A percentile compares a stretch with the other conserved stretches of the same genome.
Evolutionary conservation across 2,329 filamentous ascomycete species (phyloP).

Genomic region (Penicillium sp.): DNA sequence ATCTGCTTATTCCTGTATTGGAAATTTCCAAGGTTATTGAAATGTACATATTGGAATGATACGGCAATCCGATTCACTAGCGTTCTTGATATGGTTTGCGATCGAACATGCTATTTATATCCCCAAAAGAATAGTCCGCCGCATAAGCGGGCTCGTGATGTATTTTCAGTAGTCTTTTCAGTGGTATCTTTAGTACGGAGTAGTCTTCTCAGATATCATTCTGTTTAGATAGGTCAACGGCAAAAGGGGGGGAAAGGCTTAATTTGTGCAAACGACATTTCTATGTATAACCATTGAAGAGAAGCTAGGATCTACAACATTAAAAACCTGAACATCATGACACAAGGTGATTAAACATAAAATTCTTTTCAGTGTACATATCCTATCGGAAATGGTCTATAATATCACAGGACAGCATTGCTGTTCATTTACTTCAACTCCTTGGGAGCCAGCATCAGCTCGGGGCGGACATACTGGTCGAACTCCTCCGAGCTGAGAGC

Average conservation of each 20-base stretch:
- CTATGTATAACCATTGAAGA: too few relatives aligned
- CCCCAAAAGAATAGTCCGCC: not conserved
- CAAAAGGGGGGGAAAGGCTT: too few relatives aligned
- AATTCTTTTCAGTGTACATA: slow-evolving; percentile 22
- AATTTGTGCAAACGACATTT: too few relatives aligned
- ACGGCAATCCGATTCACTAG: not conserved
- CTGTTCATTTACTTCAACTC: slow-evolving; percentile 54
- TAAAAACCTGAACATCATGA: not conserved
- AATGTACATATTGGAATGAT: not conserved
- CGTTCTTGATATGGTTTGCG: not conserved
- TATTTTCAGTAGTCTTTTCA: too few relatives aligned
- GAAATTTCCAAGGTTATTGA: not conserved
- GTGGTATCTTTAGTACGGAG: too few relatives aligned
- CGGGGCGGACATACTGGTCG: slow-evolving; percentile 81
- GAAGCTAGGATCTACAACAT: not conserved
- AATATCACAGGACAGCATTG: slow-evolving; percentile 14
- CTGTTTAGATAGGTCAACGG: too few relatives aligned
- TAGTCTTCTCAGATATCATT: too few relatives aligned
- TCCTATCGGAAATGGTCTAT: slow-evolving; percentile 20
- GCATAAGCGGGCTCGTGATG: too few relatives aligned
- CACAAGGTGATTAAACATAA: slow-evolving; percentile 8
- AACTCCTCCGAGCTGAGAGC: slow-evolving; percentile 87
- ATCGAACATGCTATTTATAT: slow-evolving; percentile 13
- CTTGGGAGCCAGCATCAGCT: slow-evolving; percentile 89
- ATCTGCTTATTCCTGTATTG: not conserved